These are phyloP conservation scores for Beauveria sp. DNA, from an alignment of 2,329 filamentous ascomycete species.

Conservation along the genomic window DNA sequence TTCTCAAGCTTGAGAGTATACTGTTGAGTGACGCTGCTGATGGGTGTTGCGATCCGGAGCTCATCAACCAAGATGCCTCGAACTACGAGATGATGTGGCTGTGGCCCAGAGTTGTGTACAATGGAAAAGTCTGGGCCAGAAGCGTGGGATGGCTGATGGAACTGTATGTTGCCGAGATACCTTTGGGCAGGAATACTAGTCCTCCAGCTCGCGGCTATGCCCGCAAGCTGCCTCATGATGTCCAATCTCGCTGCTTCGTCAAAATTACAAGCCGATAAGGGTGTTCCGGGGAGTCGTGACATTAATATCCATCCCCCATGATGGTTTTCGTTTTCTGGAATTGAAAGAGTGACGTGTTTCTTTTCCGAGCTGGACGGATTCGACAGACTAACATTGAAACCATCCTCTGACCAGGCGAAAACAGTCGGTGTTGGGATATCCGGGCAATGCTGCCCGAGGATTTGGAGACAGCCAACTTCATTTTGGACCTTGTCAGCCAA, in stretches of 20 bases:
- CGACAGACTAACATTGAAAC: neutral
- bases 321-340: neutral
- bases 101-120: neutral
- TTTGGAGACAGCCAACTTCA: constrained; percentile 16
- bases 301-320: constrained; percentile 19
- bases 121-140: neutral
- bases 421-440: constrained; percentile 15
- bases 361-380: neutral
- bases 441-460: constrained; percentile 15
- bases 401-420: constrained; percentile 18
- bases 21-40: constrained; percentile 11
- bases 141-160: neutral
- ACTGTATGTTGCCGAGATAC: constrained; percentile 14
- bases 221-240: constrained; percentile 15
- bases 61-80: constrained; percentile 11
- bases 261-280: constrained; percentile 12
- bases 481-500: constrained; percentile 18
- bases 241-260: constrained; percentile 6
- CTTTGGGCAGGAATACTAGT: constrained; percentile 13
- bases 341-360: neutral
- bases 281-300: constrained; percentile 12
- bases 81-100: neutral
- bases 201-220: constrained; percentile 15
- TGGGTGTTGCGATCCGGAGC: constrained; percentile 11
- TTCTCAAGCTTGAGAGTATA: constrained; percentile 11